These are phyloP conservation scores for Mortierella sp. DNA, from an alignment of 371 early-diverging fungal species.

Conservation along the genomic window DNA sequence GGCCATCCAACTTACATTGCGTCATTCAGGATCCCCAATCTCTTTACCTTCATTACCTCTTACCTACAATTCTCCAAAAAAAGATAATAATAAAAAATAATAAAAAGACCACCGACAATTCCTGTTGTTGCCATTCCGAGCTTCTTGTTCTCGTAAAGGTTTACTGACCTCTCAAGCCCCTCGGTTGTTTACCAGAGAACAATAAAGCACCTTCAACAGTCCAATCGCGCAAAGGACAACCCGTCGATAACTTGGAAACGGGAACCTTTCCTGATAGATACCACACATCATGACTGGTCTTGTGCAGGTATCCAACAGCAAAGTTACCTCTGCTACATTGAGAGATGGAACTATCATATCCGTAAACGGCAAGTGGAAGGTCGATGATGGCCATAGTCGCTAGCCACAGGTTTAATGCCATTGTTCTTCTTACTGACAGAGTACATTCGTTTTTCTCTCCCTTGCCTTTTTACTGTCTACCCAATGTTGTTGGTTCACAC, in stretches of 20 bases:
- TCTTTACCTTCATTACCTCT: neutral
- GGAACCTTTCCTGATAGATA: neutral
- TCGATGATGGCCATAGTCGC: neutral
- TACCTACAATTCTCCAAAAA: neutral
- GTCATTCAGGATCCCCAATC: slow-evolving; percentile 2
- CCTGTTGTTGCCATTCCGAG: neutral
- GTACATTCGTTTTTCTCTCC: neutral
- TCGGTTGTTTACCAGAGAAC: neutral
- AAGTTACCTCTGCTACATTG: slow-evolving; percentile 31
- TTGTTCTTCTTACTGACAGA: neutral
- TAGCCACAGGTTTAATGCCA: neutral
- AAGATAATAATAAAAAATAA: neutral
- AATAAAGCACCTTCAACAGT: neutral
- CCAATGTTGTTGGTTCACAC: too few relatives aligned
- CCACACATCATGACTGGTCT: slow-evolving; percentile 37
- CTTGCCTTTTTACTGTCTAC: neutral
- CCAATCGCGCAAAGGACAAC: neutral
- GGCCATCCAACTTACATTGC: neutral
- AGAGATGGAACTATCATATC: slow-evolving; percentile 47
- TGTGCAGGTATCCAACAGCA: slow-evolving; percentile 21
- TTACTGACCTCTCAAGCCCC: neutral
- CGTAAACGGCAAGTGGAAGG: slow-evolving; percentile 40
- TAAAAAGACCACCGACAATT: neutral
- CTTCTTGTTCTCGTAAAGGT: slow-evolving; percentile 1
- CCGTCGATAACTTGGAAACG: neutral